phyloP scores from a whole-genome alignment of 345 rosid species.

The Streptanthus diversifolius region DNA sequence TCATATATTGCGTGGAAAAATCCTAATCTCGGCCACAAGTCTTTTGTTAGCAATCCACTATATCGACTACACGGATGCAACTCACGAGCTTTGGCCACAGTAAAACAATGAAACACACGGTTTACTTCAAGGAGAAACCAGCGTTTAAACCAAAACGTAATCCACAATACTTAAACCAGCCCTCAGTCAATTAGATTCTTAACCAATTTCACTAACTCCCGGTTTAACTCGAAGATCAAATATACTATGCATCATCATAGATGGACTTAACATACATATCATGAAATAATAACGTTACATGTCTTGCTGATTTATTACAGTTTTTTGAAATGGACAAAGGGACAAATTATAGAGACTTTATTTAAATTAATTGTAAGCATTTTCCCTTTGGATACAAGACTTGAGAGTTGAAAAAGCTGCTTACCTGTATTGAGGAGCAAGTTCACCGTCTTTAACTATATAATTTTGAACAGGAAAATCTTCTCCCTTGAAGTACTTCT shows the following conservation, averaged over 20 bases:
- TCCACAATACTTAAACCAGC: not conserved
- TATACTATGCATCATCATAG: not conserved
- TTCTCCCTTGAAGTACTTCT: slow-evolving; percentile 84
- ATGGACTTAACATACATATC: not conserved
- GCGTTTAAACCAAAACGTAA: not conserved
- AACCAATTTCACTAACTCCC: not conserved
- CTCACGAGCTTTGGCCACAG: too few species aligned
- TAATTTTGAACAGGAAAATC: slow-evolving; percentile 74
- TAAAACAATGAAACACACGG: not conserved
- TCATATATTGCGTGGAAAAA: too few species aligned
- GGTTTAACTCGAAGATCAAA: not conserved
- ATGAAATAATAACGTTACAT: not conserved
- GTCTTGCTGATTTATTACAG: not conserved
- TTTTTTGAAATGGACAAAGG: not conserved
- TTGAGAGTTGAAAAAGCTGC: slow-evolving; percentile 5
- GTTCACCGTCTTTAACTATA: slow-evolving; percentile 78
- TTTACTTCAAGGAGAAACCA: not conserved
- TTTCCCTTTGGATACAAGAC: not conserved
- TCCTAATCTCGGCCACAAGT: too few species aligned
- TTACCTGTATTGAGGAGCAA: slow-evolving; percentile 77
- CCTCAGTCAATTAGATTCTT: not conserved
- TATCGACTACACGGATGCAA: too few species aligned
- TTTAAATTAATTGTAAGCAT: not conserved
- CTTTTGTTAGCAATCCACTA: too few species aligned
- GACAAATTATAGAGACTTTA: not conserved